Conservation (phyloP, 2,329 filamentous ascomycete species). For the Cladosporium halotolerans region DNA sequence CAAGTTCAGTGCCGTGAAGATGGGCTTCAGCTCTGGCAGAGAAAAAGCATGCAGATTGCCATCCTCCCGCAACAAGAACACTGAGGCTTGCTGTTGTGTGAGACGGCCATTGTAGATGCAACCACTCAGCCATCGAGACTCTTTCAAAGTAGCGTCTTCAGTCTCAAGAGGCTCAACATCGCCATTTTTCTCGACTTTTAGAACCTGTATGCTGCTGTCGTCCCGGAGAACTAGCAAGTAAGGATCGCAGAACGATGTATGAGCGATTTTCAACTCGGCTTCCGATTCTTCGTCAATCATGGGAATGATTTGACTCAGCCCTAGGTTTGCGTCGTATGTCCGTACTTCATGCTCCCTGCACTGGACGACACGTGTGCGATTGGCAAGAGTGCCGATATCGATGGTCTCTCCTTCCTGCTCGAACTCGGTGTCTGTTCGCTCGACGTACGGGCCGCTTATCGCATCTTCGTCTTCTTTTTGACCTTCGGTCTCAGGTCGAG, state of each 20-base stretch:
- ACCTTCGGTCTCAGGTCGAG: conserved; percentile 8
- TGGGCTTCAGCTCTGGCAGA: conserved; percentile 65
- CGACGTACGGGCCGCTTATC: conserved; percentile 16
- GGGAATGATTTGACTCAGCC: conserved; percentile 82
- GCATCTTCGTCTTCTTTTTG: conserved; percentile 14
- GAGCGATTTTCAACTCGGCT: conserved; percentile 69
- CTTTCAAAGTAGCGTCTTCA: conserved; percentile 57
- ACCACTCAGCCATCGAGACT: conserved; percentile 72
- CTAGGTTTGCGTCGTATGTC: conserved; percentile 88
- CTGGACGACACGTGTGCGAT: conserved; percentile 75
- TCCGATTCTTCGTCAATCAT: conserved; percentile 88
- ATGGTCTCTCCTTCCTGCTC: conserved; percentile 84
- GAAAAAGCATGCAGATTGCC: conserved; percentile 69
- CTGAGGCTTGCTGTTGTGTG: conserved; percentile 51
- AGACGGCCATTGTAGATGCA: conserved; percentile 69
- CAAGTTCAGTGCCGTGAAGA: conserved; percentile 71
- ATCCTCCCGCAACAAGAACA: conserved; percentile 71
- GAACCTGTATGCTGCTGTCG: conserved; percentile 72
- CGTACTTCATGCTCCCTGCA: conserved; percentile 80
- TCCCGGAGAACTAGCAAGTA: conserved; percentile 79
- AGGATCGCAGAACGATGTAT: conserved; percentile 78
- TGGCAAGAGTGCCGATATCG: conserved; percentile 77
- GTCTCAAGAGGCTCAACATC: conserved; percentile 52
- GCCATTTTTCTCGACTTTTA: conserved; percentile 70
- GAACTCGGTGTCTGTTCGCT: conserved; percentile 78